phyloP scores from a whole-genome alignment of 2,329 filamentous ascomycete species.

The Cyphellophora attinorum region DNA sequence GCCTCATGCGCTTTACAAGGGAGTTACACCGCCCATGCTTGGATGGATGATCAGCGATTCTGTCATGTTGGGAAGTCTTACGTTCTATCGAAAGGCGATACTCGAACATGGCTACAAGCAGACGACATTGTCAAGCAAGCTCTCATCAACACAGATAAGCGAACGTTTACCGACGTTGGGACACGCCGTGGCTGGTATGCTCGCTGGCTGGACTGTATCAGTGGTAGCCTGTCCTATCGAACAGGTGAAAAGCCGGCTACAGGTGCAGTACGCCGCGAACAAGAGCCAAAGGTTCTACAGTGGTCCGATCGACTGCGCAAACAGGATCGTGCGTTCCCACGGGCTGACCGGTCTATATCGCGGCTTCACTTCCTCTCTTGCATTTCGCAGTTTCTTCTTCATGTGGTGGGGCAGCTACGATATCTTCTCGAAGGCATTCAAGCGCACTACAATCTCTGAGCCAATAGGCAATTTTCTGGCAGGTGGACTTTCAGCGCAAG shows the following conservation, averaged over 20 bases:
- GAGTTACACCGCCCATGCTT: constrained; percentile 79
- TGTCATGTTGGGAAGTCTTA: constrained; percentile 83
- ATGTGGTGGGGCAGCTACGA: constrained; percentile 98
- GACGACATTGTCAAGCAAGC: constrained; percentile 30
- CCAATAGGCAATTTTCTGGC: constrained; percentile 96
- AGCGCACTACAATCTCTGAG: constrained; percentile 59
- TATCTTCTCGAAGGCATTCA: constrained; percentile 60
- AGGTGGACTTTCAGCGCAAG: constrained; percentile 80
- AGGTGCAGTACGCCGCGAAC: constrained; percentile 80
- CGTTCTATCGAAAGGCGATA: constrained; percentile 75
- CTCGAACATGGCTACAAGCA: constrained; percentile 67
- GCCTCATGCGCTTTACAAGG: constrained; percentile 80
- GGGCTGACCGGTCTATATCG: constrained; percentile 76
- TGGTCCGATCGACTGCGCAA: constrained; percentile 75
- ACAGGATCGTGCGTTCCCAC: constrained; percentile 53
- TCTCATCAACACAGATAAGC: constrained; percentile 14
- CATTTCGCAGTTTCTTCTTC: constrained; percentile 93
- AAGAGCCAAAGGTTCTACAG: constrained; percentile 72
- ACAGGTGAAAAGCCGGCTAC: constrained; percentile 86
- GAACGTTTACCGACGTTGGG: constrained; percentile 59
- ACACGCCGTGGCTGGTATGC: constrained; percentile 76
- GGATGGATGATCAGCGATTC: constrained; percentile 99
- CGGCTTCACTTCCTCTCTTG: constrained; percentile 70
- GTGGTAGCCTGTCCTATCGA: constrained; percentile 91
- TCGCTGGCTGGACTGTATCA: constrained; percentile 81